phyloP scores from a whole-genome alignment of 2,329 filamentous ascomycete species.

The Fusarium sp. region DNA sequence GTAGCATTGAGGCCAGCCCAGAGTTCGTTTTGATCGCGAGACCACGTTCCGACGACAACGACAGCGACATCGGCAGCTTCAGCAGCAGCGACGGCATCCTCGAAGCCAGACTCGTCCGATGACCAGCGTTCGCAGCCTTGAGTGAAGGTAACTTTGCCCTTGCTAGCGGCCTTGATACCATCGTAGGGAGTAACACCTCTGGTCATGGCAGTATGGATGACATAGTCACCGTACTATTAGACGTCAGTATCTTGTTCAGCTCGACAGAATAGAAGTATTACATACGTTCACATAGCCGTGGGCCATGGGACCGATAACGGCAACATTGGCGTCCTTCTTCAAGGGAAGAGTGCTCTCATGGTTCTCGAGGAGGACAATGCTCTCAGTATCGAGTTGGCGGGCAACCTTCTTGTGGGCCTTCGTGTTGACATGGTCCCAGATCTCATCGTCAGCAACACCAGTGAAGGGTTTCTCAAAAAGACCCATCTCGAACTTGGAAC shows the following conservation, averaged over 20 bases:
- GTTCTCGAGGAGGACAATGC: slow-evolving; percentile 71
- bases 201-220: slow-evolving; percentile 73
- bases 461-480: slow-evolving; percentile 78
- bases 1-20: slow-evolving; percentile 79
- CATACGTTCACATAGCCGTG: slow-evolving; percentile 76
- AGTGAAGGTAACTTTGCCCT: slow-evolving; percentile 72
- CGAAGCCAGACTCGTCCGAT: slow-evolving; percentile 74
- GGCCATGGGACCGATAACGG: slow-evolving; percentile 81
- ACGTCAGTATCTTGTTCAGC: slow-evolving; percentile 12
- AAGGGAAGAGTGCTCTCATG: slow-evolving; percentile 65
- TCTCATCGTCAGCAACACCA: slow-evolving; percentile 67
- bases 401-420: slow-evolving; percentile 69
- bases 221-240: slow-evolving; percentile 76
- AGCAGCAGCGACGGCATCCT: slow-evolving; percentile 73
- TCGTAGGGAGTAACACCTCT: slow-evolving; percentile 77
- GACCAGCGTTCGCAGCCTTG: slow-evolving; percentile 81
- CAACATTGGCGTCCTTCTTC: slow-evolving; percentile 74
- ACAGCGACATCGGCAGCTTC: slow-evolving; percentile 77
- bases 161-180: slow-evolving; percentile 72
- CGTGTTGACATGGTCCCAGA: slow-evolving; percentile 71
- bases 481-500: slow-evolving; percentile 76
- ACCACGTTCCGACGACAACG: slow-evolving; percentile 81
- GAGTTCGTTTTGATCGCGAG: slow-evolving; percentile 77
- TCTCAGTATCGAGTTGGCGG: slow-evolving; percentile 72
- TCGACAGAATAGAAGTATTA: slow-evolving; percentile 3